Base-by-base conservation (phyloP, 257 asterid species). In the Penstemon barbatus region DNA sequence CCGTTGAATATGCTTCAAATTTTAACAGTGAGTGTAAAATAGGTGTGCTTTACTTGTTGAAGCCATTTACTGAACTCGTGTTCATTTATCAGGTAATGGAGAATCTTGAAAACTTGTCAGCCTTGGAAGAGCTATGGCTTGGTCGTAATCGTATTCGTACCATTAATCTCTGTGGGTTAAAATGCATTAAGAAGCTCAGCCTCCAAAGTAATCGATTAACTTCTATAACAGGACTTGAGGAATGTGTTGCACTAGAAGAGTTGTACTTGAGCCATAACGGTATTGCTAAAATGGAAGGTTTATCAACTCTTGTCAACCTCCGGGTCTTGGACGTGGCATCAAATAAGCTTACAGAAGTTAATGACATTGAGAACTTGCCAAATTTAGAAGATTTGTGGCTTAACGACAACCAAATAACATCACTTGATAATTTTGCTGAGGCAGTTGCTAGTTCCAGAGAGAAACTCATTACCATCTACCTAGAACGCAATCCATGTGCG, bases 251-350 rank as follows among this genome's bases (percentile, higher is more conserved):
- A 65, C 77, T 94, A 56, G 97, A 94, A 86, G 99, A 94, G 72
- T 61, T 94, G 71, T 91, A 94, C 87, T 75, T 94, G 87, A 91
- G 99, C 87, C 97, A 94, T 75, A 94, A 93, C 60, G 99, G 99
- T 71, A 90, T 94, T 60, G 74, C 73, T 0, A 83, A 91, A 84
- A 91, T 91, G 96, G 97, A 94, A 83, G 97, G 97, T 61, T 78
- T 91, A 65, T 89, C 97, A 66, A 85, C 91, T 62, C 70, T 94
- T 71, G 79, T 75, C 64, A 94, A 89, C 85, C 93, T 94, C 46
- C 84, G 91, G 62, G 91, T 94, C 75, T 74, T 94, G 95, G 99
- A 94, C 66, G 90, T 91, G 59, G 67, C 99, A 52, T 80, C 97
- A 57, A 94, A 94, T 80, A 94, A 91, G 88, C 89, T 94, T 57